Conservation (phyloP, 2,329 filamentous ascomycete species). For the Calonectria pauciramosa region DNA sequence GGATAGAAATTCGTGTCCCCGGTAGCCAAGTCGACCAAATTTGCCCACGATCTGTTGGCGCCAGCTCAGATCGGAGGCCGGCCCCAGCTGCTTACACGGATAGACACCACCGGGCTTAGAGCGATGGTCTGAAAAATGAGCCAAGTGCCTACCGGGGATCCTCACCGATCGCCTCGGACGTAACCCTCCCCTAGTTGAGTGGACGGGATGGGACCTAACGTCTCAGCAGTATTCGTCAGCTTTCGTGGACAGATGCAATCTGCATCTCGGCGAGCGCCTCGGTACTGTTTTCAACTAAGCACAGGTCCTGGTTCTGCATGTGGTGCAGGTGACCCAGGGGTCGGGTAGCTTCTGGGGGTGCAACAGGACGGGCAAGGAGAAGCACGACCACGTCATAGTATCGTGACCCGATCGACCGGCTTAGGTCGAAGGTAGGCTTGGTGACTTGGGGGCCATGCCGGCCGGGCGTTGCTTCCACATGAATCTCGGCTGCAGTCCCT, state of each 20-base stretch:
- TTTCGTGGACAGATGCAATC: slow-evolving; percentile 29
- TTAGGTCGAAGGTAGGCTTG: slow-evolving; percentile 24
- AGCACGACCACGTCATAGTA: slow-evolving; percentile 46
- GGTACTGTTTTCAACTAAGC: slow-evolving; percentile 34
- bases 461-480: slow-evolving; percentile 30
- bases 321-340: slow-evolving; percentile 36
- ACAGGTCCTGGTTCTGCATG: slow-evolving; percentile 30
- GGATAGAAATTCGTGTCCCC: slow-evolving; percentile 10
- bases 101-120: slow-evolving; percentile 36
- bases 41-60: slow-evolving; percentile 31
- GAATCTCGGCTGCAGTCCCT: slow-evolving; percentile 37
- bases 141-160: slow-evolving; percentile 33
- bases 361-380: slow-evolving; percentile 22
- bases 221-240: slow-evolving; percentile 34
- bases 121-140: slow-evolving; percentile 32
- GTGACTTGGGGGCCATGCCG: slow-evolving; percentile 33
- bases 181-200: slow-evolving; percentile 38
- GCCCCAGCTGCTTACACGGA: slow-evolving; percentile 24
- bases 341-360: slow-evolving; percentile 41
- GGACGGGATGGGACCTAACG: slow-evolving; percentile 30
- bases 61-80: slow-evolving; percentile 33
- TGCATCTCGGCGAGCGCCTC: slow-evolving; percentile 33
- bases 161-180: slow-evolving; percentile 44
- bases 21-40: slow-evolving; percentile 18
- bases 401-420: slow-evolving; percentile 45